Conservation (phyloP, 108 stramenopile genomes). For the Cylindrotheca fusiformis region DNA sequence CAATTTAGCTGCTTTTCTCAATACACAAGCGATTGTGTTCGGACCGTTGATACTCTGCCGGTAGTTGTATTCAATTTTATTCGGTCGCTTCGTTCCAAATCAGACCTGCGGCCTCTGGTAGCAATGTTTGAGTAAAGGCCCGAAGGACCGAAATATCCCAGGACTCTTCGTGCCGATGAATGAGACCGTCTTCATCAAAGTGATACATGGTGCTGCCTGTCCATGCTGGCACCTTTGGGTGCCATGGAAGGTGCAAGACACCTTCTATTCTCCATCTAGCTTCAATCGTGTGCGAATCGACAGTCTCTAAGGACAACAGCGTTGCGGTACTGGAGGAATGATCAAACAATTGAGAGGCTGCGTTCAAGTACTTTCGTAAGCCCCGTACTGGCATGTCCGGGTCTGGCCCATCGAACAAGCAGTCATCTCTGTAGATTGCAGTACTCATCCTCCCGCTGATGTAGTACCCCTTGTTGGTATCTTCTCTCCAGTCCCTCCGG, state of each 20-base stretch:
- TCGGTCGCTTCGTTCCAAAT: slow-evolving; percentile 20
- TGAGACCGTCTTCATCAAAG: slow-evolving; percentile 52
- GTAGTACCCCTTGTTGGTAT: slow-evolving; percentile 74
- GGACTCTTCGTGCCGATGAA: slow-evolving; percentile 60
- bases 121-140: slow-evolving; percentile 69
- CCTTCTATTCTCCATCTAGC: slow-evolving; percentile 65
- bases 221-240: slow-evolving; percentile 56
- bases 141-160: slow-evolving; percentile 81
- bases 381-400: slow-evolving; percentile 89
- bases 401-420: slow-evolving; percentile 81
- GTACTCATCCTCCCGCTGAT: slow-evolving; percentile 78
- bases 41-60: too few species aligned
- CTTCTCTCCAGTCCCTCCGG: slow-evolving; percentile 35
- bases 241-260: slow-evolving; percentile 71
- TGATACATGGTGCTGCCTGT: slow-evolving; percentile 70
- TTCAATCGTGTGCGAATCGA: slow-evolving; percentile 18
- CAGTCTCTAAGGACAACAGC: slow-evolving; percentile 30
- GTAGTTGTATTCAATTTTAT: too few species aligned
- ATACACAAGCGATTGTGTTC: too few species aligned
- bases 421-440: slow-evolving; percentile 76
- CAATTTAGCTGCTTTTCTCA: too few species aligned
- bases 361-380: slow-evolving; percentile 72
- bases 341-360: slow-evolving; percentile 79
- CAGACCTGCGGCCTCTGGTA: slow-evolving; percentile 35
- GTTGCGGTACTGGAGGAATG: slow-evolving; percentile 45